phyloP scores from a whole-genome alignment of 495 filamentous ascomycete genomes.

The Penicillium lagena region DNA sequence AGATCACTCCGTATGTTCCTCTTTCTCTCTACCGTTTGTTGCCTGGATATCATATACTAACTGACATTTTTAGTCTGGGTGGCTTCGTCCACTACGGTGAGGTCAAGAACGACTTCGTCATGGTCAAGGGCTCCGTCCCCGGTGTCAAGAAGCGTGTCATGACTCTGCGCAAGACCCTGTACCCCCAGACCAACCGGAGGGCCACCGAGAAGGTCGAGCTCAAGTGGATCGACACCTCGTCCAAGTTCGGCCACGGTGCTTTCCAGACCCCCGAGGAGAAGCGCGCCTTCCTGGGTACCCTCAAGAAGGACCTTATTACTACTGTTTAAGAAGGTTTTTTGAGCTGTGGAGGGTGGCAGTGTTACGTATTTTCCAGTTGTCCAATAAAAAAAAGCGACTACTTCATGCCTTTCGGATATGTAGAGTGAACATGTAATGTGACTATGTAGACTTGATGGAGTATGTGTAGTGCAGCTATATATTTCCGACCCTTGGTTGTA shows the following conservation, averaged over 20 bases:
- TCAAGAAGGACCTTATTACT: slow-evolving; percentile 94
- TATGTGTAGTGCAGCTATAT: no score
- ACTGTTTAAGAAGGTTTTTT: slow-evolving; percentile 59
- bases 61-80: slow-evolving; percentile 67
- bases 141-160: slow-evolving; percentile 99
- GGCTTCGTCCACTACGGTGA: slow-evolving; percentile 99
- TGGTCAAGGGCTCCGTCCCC: slow-evolving; percentile 95
- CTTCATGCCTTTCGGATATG: slow-evolving; percentile 19
- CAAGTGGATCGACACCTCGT: slow-evolving; percentile 99
- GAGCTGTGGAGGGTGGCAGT: slow-evolving; percentile 30
- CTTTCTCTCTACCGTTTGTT: background rate
- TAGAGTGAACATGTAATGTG: background rate
- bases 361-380: slow-evolving; percentile 38
- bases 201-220: slow-evolving; percentile 98
- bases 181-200: slow-evolving; percentile 89
- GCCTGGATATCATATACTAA: background rate
- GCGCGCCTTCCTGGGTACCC: slow-evolving; percentile 90
- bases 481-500: no score
- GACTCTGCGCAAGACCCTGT: slow-evolving; percentile 99
- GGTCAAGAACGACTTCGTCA: slow-evolving; percentile 98
- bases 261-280: slow-evolving; percentile 99
- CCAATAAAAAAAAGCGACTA: slow-evolving; percentile 42
- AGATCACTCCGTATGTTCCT: slow-evolving; percentile 90
- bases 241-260: slow-evolving; percentile 99
- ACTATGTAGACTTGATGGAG: background rate